Conservation (phyloP, 2,329 filamentous ascomycete genomes). For the Cadophora sp. region DNA sequence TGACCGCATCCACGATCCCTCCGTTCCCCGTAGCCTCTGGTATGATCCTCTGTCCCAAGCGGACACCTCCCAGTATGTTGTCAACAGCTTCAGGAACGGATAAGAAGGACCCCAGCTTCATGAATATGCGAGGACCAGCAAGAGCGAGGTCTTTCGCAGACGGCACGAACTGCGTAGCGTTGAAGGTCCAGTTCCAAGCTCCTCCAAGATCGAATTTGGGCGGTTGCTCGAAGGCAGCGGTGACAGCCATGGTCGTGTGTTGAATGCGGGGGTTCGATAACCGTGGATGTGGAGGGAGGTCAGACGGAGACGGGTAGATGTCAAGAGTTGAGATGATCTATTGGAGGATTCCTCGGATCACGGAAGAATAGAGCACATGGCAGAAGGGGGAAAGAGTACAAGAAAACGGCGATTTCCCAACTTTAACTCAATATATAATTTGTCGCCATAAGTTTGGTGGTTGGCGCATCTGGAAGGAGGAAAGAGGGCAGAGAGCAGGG, state of each 20-base stretch:
- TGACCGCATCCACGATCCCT: constrained; percentile 49
- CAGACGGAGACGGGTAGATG: neutral
- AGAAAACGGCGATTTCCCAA: neutral
- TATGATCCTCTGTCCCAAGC: constrained; percentile 62
- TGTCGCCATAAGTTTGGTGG: constrained; percentile 15
- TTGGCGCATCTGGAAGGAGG: constrained; percentile 17
- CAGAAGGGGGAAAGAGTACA: constrained; percentile 17
- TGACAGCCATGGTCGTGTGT: constrained; percentile 37
- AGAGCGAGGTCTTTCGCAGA: constrained; percentile 72
- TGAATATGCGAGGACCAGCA: constrained; percentile 73
- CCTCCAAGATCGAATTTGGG: constrained; percentile 56
- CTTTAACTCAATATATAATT: neutral
- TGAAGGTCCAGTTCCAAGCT: constrained; percentile 59
- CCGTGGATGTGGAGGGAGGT: constrained; percentile 13
- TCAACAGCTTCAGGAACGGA: constrained; percentile 66
- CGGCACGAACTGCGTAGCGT: constrained; percentile 65
- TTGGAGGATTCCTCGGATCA: constrained; percentile 14
- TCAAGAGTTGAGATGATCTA: neutral
- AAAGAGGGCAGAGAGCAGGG: neutral
- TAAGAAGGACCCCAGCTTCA: constrained; percentile 70
- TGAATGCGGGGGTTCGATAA: constrained; percentile 10
- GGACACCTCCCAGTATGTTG: constrained; percentile 52
- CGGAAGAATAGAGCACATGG: constrained; percentile 23
- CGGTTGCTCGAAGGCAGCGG: constrained; percentile 34
- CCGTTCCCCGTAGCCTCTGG: constrained; percentile 61